A percentile compares a stretch with the other conserved stretches of the same genome.
These are phyloP conservation scores for Epichloe sylvatica DNA, from an alignment of 2,329 filamentous ascomycete genomes.

Conservation along the genomic window DNA sequence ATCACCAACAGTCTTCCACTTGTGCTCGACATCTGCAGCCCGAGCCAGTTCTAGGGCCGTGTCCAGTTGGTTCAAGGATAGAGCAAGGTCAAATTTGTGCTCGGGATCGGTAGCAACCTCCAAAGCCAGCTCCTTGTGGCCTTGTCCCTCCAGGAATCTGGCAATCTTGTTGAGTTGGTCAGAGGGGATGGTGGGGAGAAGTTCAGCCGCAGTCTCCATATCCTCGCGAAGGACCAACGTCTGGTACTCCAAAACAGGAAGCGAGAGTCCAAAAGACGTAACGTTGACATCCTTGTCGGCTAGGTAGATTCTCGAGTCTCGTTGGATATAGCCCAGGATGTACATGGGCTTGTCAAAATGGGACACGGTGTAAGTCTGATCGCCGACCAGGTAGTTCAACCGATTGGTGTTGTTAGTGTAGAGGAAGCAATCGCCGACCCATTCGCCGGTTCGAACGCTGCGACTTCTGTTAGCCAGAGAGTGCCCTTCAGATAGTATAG, in stretches of 20 bases:
- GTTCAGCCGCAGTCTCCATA: constrained; percentile 76
- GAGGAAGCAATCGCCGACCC: constrained; percentile 98
- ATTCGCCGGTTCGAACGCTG: constrained; percentile 84
- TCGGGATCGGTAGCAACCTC: constrained; percentile 90
- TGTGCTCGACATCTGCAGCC: constrained; percentile 78
- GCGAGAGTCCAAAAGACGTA: constrained; percentile 78
- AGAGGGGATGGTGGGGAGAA: constrained; percentile 70
- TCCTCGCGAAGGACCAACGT: constrained; percentile 88
- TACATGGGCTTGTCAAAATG: constrained; percentile 96
- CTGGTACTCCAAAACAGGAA: constrained; percentile 92
- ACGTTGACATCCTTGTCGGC: constrained; percentile 91
- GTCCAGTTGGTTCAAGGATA: constrained; percentile 69
- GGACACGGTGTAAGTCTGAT: constrained; percentile 93
- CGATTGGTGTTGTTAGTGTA: constrained; percentile 97
- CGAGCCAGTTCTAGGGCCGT: constrained; percentile 76
- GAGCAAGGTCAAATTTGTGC: constrained; percentile 88
- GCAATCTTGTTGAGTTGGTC: constrained; percentile 98
- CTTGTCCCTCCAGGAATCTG: constrained; percentile 91
- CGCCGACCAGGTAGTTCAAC: constrained; percentile 92
- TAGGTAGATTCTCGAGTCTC: constrained; percentile 89
- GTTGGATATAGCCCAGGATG: constrained; percentile 83
- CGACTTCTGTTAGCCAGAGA: not conserved
- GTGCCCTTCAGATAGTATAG: not conserved
- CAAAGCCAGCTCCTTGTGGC: constrained; percentile 87
- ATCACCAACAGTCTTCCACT: constrained; percentile 96